These are phyloP conservation scores for Moesziomyces sp. DNA, from an alignment of 1,284 basidiomycete genomes.

Conservation along the genomic window DNA sequence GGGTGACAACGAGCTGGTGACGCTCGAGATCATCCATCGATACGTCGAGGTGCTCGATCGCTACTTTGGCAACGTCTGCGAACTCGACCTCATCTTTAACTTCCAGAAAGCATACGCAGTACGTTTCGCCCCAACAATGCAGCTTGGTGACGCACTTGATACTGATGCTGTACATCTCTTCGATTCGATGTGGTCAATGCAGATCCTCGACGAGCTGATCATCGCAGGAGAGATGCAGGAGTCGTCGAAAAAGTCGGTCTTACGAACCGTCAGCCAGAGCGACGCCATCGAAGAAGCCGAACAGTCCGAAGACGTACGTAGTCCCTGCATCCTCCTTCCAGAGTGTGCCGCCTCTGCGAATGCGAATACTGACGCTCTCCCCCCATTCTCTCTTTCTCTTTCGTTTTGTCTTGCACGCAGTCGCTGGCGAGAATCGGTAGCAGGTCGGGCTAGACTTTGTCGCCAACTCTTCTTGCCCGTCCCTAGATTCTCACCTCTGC, in stretches of 20 bases:
- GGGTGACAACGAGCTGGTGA: conserved; percentile 89
- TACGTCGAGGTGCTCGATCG: conserved; percentile 99
- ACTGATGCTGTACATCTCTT: background rate
- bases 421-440: conserved; percentile 61
- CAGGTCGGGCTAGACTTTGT: conserved; percentile 40
- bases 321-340: too few relatives aligned
- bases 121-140: conserved; percentile 1
- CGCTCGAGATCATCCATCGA: conserved; percentile 95
- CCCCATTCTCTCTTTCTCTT: too few relatives aligned
- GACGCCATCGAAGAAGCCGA: conserved; percentile 68
- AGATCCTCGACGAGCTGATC: conserved; percentile 88
- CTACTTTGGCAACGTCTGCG: conserved; percentile 89
- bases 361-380: too few relatives aligned
- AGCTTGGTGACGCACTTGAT: conserved; percentile 6
- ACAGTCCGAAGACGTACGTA: conserved; percentile 66
- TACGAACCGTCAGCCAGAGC: conserved; percentile 77
- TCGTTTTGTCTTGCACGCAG: conserved; percentile 1
- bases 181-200: background rate
- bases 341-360: too few relatives aligned
- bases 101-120: conserved; percentile 67
- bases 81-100: conserved; percentile 68
- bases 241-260: conserved; percentile 96
- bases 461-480: background rate
- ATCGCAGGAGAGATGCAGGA: conserved; percentile 98
- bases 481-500: background rate